Evolutionary conservation across 2,329 filamentous ascomycete genomes (phyloP).

Genomic region (Huntiella savannae): DNA sequence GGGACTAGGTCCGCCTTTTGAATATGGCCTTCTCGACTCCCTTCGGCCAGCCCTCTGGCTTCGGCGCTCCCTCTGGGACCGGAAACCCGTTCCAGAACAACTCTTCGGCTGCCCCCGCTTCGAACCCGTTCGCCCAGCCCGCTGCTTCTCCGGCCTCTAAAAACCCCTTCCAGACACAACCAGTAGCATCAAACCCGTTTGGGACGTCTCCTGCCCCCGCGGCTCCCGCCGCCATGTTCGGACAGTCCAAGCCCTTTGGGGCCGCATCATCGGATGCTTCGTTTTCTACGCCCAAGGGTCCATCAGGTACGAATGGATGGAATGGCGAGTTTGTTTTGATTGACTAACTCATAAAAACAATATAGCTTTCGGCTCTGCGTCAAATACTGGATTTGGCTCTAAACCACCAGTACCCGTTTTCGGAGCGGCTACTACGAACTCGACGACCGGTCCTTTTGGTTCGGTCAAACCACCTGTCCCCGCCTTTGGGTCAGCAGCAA

Average conservation of each 20-base stretch:
- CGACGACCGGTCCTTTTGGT: neutral
- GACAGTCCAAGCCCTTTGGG: neutral
- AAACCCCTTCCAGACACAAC: slow-evolving; percentile 7
- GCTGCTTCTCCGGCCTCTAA: neutral
- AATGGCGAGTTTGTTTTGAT: neutral
- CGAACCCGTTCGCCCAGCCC: slow-evolving; percentile 6
- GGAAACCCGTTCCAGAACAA: slow-evolving; percentile 5
- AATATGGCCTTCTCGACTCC: slow-evolving; percentile 6
- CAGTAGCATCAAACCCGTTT: slow-evolving; percentile 7
- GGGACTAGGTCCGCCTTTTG: slow-evolving; percentile 3
- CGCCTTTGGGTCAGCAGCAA: too few relatives aligned
- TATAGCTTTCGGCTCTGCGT: neutral
- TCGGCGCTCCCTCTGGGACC: neutral
- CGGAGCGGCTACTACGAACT: neutral
- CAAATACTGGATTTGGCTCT: neutral
- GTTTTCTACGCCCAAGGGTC: neutral
- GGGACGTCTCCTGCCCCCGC: neutral
- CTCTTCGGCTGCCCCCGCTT: neutral
- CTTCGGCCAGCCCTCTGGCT: slow-evolving; percentile 8
- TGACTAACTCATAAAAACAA: neutral
- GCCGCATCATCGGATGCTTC: neutral
- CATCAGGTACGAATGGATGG: slow-evolving; percentile 4
- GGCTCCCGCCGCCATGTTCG: neutral
- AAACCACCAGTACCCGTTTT: neutral
- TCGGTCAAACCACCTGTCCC: too few relatives aligned